phyloP scores from a whole-genome alignment of 345 rosid species.

The Syzygium oleosum region DNA sequence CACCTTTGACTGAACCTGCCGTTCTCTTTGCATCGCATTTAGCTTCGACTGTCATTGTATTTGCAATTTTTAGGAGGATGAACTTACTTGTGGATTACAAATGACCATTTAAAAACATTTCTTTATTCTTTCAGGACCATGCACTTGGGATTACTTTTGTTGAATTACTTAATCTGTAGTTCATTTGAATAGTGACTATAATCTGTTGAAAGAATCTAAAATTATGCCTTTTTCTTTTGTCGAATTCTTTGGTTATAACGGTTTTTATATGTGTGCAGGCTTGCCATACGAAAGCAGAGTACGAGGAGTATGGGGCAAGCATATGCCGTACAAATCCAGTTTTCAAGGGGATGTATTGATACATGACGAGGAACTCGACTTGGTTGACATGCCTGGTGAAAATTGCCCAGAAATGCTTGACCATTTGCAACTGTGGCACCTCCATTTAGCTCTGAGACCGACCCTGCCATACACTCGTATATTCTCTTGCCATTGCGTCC shows the following conservation, averaged over 20 bases:
- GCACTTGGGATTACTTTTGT: neutral
- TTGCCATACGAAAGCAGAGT: conserved; percentile 96
- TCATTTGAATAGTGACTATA: neutral
- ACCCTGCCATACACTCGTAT: neutral
- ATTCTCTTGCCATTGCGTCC: neutral
- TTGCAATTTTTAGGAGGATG: neutral
- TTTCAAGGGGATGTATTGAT: conserved; percentile 96
- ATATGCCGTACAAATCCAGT: conserved; percentile 99
- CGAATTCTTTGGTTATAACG: neutral
- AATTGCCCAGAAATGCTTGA: neutral
- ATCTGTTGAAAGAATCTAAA: neutral
- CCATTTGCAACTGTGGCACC: neutral
- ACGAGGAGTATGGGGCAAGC: conserved; percentile 96
- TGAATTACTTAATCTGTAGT: neutral
- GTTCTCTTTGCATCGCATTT: neutral
- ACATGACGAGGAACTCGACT: neutral
- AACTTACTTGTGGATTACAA: neutral
- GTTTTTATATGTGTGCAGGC: conserved; percentile 39
- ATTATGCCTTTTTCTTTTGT: neutral
- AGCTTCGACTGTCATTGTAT: neutral
- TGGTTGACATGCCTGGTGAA: neutral
- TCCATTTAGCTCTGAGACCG: neutral
- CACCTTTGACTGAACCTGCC: neutral
- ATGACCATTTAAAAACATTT: neutral
- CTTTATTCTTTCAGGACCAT: neutral